Base-by-base conservation (phyloP, 805 yeast genomes). In the Candida nemodendra region DNA sequence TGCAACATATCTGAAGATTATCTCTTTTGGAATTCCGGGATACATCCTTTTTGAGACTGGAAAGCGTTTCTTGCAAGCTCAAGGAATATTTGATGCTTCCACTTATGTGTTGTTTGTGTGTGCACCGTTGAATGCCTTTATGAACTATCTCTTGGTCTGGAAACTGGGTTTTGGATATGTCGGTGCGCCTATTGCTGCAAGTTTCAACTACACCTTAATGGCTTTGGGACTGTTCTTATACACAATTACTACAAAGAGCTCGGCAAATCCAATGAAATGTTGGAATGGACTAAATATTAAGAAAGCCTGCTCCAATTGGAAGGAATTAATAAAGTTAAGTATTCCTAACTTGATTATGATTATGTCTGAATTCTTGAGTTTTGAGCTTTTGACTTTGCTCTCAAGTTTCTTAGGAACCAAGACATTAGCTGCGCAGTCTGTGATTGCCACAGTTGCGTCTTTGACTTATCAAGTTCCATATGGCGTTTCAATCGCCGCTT, bases 181-280 rank as follows among this genome's bases (percentile, higher is more conserved):
- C 24, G 93, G 93, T 16, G 91, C 91, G 2, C 91, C 93, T 26
- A 67, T 81, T 24, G 78, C 89, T 3, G 87, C 84, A 15, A 81
- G 79, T 3, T 69, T 81, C 24, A 80, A 85, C 29, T 79, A 84
- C 54, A 81, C 84, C 71, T 53, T 80, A 36, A 82, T 84, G 90
- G 81, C 84, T 18, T 21, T 69, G 11, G 69, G 79, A 32, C 59
- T 84, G 27, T 61, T 69, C 46, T 59, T 66, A 9, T 77, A 75
- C 54, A 74, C 76, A 22, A 56, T 61, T 25, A 62, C 68, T 22
- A 65, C 70, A n/a, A 78, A 77, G 4, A 53, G 65, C 45, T 65
- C 70, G 48, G 33, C 46, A 9, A 46, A 51, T 18, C 64, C 64
- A 18, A 33, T 56, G 45, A 58, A 53, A 44, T 64, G 69, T 40